A percentile compares a stretch with the other conserved stretches of the same genome.
Evolutionary conservation across 164 flowering plant species (phyloP).

Genomic region (Pachysandra terminalis): DNA sequence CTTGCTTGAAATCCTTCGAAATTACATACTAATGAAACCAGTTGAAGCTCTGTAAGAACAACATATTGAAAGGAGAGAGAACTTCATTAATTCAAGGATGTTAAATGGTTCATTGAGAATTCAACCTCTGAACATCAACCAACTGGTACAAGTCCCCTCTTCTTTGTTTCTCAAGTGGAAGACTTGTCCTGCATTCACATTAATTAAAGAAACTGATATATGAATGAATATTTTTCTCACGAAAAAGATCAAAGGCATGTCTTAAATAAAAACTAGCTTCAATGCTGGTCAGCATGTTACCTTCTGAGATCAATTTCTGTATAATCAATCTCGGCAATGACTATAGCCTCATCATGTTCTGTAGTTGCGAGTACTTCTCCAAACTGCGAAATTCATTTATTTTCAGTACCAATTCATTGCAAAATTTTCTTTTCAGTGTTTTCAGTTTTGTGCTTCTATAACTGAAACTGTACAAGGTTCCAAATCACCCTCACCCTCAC

Average conservation of each 20-base stretch:
- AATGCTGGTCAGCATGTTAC: slow-evolving; percentile 26
- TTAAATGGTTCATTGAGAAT: slow-evolving; percentile 25
- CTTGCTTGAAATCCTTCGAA: too few relatives aligned
- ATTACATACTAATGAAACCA: too few relatives aligned
- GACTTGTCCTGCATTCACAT: slow-evolving; percentile 48
- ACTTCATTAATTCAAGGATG: too few relatives aligned
- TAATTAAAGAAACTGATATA: neutral
- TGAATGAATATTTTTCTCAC: neutral
- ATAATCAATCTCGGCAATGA: slow-evolving; percentile 87
- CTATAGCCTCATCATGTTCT: slow-evolving; percentile 73
- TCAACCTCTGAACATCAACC: slow-evolving; percentile 73
- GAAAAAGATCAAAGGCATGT: neutral
- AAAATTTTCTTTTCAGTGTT: too few relatives aligned
- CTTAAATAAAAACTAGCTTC: neutral
- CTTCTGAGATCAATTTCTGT: slow-evolving; percentile 70
- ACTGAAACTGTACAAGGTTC: too few relatives aligned
- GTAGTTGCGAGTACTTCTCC: slow-evolving; percentile 92
- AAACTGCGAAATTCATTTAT: slow-evolving; percentile 46
- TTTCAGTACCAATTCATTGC: neutral
- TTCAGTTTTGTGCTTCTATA: too few relatives aligned
- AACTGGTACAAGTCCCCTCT: slow-evolving; percentile 90
- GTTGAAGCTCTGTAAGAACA: too few relatives aligned
- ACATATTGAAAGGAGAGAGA: too few relatives aligned
- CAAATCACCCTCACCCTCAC: too few relatives aligned
- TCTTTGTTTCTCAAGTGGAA: slow-evolving; percentile 72